Percentiles rank a stretch among this genome's conserved stretches.
These are phyloP conservation scores for Neoscytalidium dimidiatum DNA, from an alignment of 2,329 filamentous ascomycete genomes.

Conservation along the genomic window DNA sequence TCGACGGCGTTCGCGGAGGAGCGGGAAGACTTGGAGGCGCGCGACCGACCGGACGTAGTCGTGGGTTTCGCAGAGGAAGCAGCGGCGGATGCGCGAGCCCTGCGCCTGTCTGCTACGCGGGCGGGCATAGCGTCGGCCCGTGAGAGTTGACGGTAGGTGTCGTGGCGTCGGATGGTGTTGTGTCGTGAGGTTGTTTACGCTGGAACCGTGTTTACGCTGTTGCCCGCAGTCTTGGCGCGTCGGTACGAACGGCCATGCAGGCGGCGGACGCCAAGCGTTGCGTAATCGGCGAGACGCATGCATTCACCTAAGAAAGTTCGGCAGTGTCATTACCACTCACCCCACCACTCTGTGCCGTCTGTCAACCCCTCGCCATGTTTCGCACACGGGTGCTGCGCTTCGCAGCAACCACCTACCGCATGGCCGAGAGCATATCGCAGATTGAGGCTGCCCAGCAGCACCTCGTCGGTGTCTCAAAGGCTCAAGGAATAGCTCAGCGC, in stretches of 20 bases:
- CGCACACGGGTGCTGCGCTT: conserved; percentile 69
- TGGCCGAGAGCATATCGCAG: conserved; percentile 44
- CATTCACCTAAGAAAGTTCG: conserved; percentile 9
- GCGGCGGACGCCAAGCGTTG: not conserved
- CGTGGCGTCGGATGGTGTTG: conserved; percentile 22
- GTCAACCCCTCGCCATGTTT: conserved; percentile 58
- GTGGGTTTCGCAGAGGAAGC: conserved; percentile 46
- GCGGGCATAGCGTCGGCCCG: conserved; percentile 45
- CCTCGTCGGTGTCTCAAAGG: conserved; percentile 72
- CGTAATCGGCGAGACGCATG: conserved; percentile 15
- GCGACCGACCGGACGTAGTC: conserved; percentile 38
- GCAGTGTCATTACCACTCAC: not conserved
- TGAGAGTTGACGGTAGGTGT: conserved; percentile 8
- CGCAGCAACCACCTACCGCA: conserved; percentile 61
- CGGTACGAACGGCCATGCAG: too few relatives aligned
- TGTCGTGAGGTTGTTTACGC: conserved; percentile 23
- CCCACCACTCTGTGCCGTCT: not conserved
- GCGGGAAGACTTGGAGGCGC: conserved; percentile 45
- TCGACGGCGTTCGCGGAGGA: conserved; percentile 42
- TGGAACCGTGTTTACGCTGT: not conserved
- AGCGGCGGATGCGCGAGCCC: conserved; percentile 38
- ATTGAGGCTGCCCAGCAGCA: conserved; percentile 58
- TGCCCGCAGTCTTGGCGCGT: not conserved
- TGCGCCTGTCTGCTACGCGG: conserved; percentile 43
- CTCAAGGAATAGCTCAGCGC: conserved; percentile 76